Conservation (phyloP, 768 basidiomycete genomes). For the Thelephora ganbajun region DNA sequence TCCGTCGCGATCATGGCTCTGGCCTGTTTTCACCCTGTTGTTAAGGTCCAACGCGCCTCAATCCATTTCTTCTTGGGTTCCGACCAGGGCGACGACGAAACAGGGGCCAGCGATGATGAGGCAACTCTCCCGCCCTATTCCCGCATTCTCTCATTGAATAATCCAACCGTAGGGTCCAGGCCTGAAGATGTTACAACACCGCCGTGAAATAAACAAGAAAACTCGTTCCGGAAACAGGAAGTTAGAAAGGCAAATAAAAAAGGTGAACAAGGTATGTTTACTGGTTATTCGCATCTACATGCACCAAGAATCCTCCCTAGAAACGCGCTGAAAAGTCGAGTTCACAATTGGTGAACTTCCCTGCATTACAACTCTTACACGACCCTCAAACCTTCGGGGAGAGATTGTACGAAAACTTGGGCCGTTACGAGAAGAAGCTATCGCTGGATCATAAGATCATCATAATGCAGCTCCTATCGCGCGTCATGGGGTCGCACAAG, state of each 20-base stretch:
- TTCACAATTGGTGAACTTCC: conserved; percentile 53
- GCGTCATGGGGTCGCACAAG: conserved; percentile 88
- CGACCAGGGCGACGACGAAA: conserved; percentile 65
- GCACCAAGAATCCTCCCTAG: conserved; percentile 12
- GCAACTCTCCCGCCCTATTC: conserved; percentile 12
- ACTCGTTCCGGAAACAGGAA: conserved; percentile 73
- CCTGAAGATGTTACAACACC: conserved; percentile 66
- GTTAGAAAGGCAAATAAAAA: conserved; percentile 56
- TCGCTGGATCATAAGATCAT: conserved; percentile 95
- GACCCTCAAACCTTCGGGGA: conserved; percentile 95
- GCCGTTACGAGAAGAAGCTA: conserved; percentile 84
- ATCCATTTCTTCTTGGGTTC: conserved; percentile 94
- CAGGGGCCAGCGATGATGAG: conserved; percentile 20
- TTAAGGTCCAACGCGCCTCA: conserved; percentile 90
- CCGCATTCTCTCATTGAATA: neutral
- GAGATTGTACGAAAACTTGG: conserved; percentile 77
- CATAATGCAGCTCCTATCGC: conserved; percentile 90
- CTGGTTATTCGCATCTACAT: neutral
- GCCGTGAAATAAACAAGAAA: conserved; percentile 89
- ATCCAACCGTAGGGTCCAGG: conserved; percentile 35
- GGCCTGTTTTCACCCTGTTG: conserved; percentile 85
- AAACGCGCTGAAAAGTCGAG: conserved; percentile 19
- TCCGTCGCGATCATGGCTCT: conserved; percentile 83
- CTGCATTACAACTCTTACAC: conserved; percentile 82
- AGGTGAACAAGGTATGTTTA: conserved; percentile 51